Base-by-base conservation (phyloP, 331 rosid genomes). In the Acacia pycnantha region DNA sequence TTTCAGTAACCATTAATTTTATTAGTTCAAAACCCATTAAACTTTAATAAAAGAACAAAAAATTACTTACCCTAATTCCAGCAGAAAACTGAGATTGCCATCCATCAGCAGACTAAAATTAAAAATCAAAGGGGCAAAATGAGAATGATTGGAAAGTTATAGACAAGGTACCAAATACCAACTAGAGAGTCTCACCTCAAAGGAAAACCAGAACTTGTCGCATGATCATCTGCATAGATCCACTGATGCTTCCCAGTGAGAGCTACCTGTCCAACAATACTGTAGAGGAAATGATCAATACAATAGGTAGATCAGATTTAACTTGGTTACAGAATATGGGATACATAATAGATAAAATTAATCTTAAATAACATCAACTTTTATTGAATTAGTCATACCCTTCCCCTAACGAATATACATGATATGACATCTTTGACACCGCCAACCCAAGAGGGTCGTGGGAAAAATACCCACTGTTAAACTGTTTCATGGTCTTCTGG, bases 191-290 rank as follows among this genome's bases (percentile, higher is more conserved):
- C 74, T 79, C 84, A 94, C 98, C 95, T 92, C 95, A 82, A 85
- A 85, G 61, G 91, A 89, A 69, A 85, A 83, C 84, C 78, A 76
- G 88, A 85, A 91, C 77, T 78, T 62, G 84, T 59, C 59, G 84
- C 83, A 73, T 86, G 91, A 84, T 89, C 85, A 64, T 97, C 98
- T 22, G 90, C 90, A 87, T 84, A 91, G 88, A 96, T 90, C 99
- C 98, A 96, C 78, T 71, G 90, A 91, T 96, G 90, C 82, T 88
- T 92, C 81, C 99, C 95, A 14, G 95, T 91, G 66, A 85, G 91
- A 58, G 99, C 98, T 73, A 94, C 98, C 82, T 94, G 93, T 77
- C 98, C 97, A 86, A 94, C 93, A 84, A 94, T 83, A 88, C 99
- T 96, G 86, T 44, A 82, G 73, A 87, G 56, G 8, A 72, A 74